phyloP scores from a whole-genome alignment of 2,329 filamentous ascomycete genomes.

The Xylariales sp. region DNA sequence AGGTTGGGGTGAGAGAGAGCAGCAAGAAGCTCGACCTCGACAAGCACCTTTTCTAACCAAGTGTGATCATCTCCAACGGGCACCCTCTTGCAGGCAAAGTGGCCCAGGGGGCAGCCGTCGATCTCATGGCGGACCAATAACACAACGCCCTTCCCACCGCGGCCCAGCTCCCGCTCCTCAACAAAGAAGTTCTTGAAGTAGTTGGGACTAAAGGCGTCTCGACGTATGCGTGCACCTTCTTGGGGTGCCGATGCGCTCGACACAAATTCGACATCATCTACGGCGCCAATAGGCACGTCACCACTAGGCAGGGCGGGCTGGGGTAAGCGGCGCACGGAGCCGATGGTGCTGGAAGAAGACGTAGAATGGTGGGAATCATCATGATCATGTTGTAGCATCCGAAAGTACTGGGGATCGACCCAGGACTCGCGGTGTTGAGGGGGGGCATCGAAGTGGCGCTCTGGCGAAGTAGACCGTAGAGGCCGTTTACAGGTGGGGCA shows the following conservation, averaged over 20 bases:
- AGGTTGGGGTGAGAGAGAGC: slow-evolving; percentile 93
- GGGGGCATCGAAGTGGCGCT: slow-evolving; percentile 61
- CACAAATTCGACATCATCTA: slow-evolving; percentile 61
- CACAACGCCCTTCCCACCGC: slow-evolving; percentile 94
- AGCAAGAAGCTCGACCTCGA: slow-evolving; percentile 93
- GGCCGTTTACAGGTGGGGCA: slow-evolving; percentile 94
- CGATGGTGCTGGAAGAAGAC: slow-evolving; percentile 54
- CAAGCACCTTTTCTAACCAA: slow-evolving; percentile 93
- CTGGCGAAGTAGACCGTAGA: slow-evolving; percentile 62
- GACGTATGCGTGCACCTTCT: slow-evolving; percentile 78
- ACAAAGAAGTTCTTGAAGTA: slow-evolving; percentile 96
- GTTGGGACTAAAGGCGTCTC: slow-evolving; percentile 87
- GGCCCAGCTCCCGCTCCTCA: slow-evolving; percentile 85
- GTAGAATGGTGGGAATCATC: slow-evolving; percentile 53
- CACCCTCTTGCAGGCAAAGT: slow-evolving; percentile 96
- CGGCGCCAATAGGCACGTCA: slow-evolving; percentile 44
- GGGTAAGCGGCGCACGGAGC: slow-evolving; percentile 65
- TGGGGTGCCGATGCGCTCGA: slow-evolving; percentile 64
- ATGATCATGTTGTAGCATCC: slow-evolving; percentile 77
- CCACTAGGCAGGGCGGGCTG: slow-evolving; percentile 56
- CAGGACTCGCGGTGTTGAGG: slow-evolving; percentile 70
- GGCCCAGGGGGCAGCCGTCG: slow-evolving; percentile 86
- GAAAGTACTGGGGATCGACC: slow-evolving; percentile 93
- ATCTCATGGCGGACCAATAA: slow-evolving; percentile 92
- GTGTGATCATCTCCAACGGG: slow-evolving; percentile 94